Conservation (phyloP, 495 filamentous ascomycete genomes). For the Cairneyella variabilis region DNA sequence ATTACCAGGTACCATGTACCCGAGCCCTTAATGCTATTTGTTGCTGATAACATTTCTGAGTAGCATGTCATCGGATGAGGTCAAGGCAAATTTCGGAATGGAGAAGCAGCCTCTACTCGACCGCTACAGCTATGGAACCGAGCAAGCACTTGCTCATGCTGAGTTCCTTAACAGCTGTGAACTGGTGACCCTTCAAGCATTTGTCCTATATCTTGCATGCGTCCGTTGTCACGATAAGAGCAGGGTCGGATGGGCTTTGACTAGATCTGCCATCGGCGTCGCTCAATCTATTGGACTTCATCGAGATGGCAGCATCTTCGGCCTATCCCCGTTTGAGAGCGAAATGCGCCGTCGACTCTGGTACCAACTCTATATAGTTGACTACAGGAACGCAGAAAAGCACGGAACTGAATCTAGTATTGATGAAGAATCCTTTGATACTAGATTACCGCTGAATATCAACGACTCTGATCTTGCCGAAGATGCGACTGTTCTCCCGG, state of each 20-base stretch:
- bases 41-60: neutral
- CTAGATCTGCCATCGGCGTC: conserved; percentile 70
- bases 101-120: conserved; percentile 50
- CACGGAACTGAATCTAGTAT: conserved; percentile 76
- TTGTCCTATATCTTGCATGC: conserved; percentile 59
- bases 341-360: conserved; percentile 82
- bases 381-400: conserved; percentile 73
- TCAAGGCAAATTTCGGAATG: conserved; percentile 47
- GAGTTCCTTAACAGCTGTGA: conserved; percentile 70
- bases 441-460: conserved; percentile 65
- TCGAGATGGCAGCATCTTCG: conserved; percentile 69
- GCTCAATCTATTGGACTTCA: conserved; percentile 75
- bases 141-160: conserved; percentile 70
- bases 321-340: conserved; percentile 65
- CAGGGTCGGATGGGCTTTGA: conserved; percentile 41
- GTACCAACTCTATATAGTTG: conserved; percentile 74
- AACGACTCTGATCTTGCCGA: conserved; percentile 74
- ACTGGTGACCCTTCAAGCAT: conserved; percentile 69
- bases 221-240: neutral
- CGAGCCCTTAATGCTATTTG: neutral
- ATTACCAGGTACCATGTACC: conserved; percentile 44
- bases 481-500: conserved; percentile 54
- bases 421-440: conserved; percentile 65
- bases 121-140: conserved; percentile 70
- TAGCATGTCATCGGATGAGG: conserved; percentile 47